A percentile compares a stretch with the other conserved stretches of the same genome.
These are phyloP conservation scores for Arabidopsis thaliana DNA, from an alignment of 345 rosid species.

Conservation along the genomic window DNA sequence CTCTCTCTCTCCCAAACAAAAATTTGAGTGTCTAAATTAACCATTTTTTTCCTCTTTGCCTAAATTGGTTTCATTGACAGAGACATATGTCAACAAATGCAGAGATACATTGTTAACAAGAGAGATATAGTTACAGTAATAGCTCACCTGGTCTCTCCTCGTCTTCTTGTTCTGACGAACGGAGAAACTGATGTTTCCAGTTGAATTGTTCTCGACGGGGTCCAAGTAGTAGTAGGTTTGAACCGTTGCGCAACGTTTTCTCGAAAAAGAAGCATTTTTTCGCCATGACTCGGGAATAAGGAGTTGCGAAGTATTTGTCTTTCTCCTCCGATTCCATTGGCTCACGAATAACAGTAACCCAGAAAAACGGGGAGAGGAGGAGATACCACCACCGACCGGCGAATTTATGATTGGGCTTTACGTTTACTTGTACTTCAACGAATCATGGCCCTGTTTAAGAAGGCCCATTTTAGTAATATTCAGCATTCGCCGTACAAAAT, in stretches of 20 bases:
- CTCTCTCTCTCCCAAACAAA: slow-evolving; percentile 18
- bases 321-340: slow-evolving; percentile 31
- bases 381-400: background rate
- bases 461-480: background rate
- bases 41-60: slow-evolving; percentile 3
- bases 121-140: background rate
- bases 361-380: background rate
- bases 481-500: background rate
- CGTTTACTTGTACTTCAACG: background rate
- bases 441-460: background rate
- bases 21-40: slow-evolving; percentile 28
- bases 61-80: slow-evolving; percentile 40
- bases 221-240: background rate
- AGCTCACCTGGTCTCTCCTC: slow-evolving; percentile 31
- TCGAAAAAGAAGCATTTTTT: background rate
- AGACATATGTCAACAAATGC: slow-evolving; percentile 24
- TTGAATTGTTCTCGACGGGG: slow-evolving; percentile 4
- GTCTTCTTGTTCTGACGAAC: slow-evolving; percentile 20
- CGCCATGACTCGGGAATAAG: slow-evolving; percentile 8
- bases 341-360: background rate
- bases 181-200: slow-evolving; percentile 16
- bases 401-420: background rate
- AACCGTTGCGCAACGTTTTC: slow-evolving; percentile 16
- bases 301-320: background rate
- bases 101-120: slow-evolving; percentile 25